Evolutionary conservation across 192 early-diverging fungal species (phyloP), one percentile per base, ranked within the genome.

Genomic region (Funneliformis geosporum): DNA sequence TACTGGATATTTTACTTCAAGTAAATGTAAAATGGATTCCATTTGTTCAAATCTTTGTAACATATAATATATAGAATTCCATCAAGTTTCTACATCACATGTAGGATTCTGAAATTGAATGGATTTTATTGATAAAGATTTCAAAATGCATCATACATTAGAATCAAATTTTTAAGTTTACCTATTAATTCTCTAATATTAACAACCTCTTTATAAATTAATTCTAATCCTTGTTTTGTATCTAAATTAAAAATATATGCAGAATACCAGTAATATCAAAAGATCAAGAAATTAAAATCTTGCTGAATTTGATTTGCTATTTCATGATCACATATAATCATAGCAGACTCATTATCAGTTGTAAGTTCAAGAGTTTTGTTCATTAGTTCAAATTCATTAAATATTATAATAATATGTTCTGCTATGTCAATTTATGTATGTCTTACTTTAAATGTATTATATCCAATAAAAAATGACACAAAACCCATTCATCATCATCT

Each of bases 1-100:
- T 28, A 8, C 23, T 9, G 10, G 2, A 16, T 72, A 21, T 18
- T 72, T 25, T 6, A 27, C 40, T 18, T 12, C 42, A 10, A 71
- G 25, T 40, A 72, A 44, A 44, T 6, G 14, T 4, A 72, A 33
- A 9, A 42, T 14, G 43, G 69, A 5, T 47, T 71, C 18, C 25
- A 71, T 25, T 46, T 42, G 7, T 42, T 72, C 12, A 44, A 72
- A 72, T 47, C 44, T 72, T 47, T 72, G n/a, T 18, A 72, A 6
- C 42, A 72, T 72, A 44, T 72, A 72, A 8, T 72, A 72, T 21
- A 7, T 72, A 42, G 39, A 43, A 23, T 72, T 44, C 69, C 14
- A 72, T n/a, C 16, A 2, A n/a, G n/a, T 42, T 71, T 44, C 3
- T 8, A 71, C 23, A 16, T 71, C 4, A 23, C 39, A 44, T 71